These are phyloP conservation scores for Globisporangium irregulare DNA, from an alignment of 352 stramenopile species.

Conservation along the genomic window DNA sequence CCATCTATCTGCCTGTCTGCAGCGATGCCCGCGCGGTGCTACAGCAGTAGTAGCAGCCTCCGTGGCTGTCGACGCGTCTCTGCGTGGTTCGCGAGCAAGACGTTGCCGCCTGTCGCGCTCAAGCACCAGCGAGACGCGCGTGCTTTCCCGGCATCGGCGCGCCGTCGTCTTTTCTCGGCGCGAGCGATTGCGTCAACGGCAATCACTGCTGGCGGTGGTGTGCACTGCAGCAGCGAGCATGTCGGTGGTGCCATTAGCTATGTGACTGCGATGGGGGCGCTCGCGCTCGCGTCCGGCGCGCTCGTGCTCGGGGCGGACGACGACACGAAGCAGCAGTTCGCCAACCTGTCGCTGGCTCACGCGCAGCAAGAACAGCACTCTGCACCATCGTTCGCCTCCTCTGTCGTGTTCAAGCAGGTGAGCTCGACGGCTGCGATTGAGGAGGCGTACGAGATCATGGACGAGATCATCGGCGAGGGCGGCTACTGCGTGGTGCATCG, in stretches of 20 bases:
- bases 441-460: constrained; percentile 70
- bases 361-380: background rate
- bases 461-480: constrained; percentile 79
- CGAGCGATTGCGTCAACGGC: background rate
- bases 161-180: background rate
- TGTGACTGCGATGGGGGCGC: background rate
- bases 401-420: background rate
- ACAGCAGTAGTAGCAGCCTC: background rate
- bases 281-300: constrained; percentile 8
- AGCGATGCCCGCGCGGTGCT: constrained; percentile 10
- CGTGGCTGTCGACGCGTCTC: background rate
- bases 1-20: background rate
- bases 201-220: background rate
- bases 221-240: background rate
- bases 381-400: background rate
- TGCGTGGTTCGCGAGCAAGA: constrained; percentile 7
- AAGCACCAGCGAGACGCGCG: background rate
- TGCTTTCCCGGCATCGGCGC: background rate
- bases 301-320: constrained; percentile 11
- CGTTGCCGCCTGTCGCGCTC: background rate
- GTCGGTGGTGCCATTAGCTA: background rate
- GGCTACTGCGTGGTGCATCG: constrained; percentile 81
- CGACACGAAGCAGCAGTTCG: background rate
- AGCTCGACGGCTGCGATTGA: constrained; percentile 34
- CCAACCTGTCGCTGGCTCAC: constrained; percentile 5